phyloP scores from a whole-genome alignment of 2,329 filamentous ascomycete species.

The Endoconidiophora laricicola region DNA sequence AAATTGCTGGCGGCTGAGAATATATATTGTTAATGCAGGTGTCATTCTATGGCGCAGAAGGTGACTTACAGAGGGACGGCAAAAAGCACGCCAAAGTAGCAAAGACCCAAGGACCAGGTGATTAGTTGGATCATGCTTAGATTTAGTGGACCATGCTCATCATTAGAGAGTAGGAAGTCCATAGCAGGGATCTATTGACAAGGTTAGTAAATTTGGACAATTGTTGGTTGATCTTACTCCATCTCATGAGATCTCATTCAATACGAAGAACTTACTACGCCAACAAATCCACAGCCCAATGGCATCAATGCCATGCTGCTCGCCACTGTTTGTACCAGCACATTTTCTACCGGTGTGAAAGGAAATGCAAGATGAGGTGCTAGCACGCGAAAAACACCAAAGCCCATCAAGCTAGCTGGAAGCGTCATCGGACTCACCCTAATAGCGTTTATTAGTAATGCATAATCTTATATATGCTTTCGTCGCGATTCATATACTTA shows the following conservation, averaged over 20 bases:
- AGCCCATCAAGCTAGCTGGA: conserved; percentile 86
- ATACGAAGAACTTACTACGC: conserved; percentile 40
- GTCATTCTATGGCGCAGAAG: neutral
- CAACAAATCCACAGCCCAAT: conserved; percentile 85
- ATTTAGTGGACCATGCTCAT: conserved; percentile 62
- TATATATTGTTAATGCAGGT: neutral
- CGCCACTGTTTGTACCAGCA: conserved; percentile 88
- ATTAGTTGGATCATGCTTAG: conserved; percentile 63
- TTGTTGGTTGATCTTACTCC: neutral
- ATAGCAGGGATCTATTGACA: conserved; percentile 56
- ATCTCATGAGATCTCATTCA: neutral
- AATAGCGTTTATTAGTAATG: neutral
- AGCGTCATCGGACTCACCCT: conserved; percentile 73
- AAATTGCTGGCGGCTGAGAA: conserved; percentile 53
- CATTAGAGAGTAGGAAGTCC: conserved; percentile 62
- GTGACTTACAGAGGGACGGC: conserved; percentile 61
- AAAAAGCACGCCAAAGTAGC: conserved; percentile 94
- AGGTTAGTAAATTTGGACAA: neutral
- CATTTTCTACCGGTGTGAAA: conserved; percentile 91
- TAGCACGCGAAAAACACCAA: conserved; percentile 76
- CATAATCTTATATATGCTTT: no score
- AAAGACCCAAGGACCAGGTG: conserved; percentile 81
- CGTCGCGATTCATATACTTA: conserved; percentile 3
- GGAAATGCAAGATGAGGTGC: conserved; percentile 57
- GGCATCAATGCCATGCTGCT: conserved; percentile 96